Evolutionary conservation across 176 grass and related monocot species (phyloP).

Genomic region (Rhipidocladum racemiflorum): DNA sequence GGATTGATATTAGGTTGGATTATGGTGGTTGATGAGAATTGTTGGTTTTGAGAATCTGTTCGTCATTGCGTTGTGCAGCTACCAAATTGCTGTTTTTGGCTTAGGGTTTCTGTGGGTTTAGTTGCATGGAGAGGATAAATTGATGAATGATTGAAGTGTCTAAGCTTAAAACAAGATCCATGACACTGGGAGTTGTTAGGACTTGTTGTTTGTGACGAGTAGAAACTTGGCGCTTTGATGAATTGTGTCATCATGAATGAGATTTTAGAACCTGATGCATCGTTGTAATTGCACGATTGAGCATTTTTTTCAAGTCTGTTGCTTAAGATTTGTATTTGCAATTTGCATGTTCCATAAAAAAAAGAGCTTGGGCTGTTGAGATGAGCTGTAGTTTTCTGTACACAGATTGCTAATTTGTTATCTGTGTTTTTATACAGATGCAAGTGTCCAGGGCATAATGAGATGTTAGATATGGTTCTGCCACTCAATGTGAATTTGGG

Average conservation of each 20-base stretch:
- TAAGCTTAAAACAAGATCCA: neutral
- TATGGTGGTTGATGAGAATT: neutral
- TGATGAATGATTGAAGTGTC: neutral
- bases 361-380: neutral
- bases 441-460: neutral
- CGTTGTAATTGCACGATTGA: neutral
- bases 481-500: neutral
- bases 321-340: neutral
- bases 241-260: neutral
- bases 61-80: neutral
- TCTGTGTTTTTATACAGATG: neutral
- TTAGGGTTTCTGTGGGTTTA: neutral
- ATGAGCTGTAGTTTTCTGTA: neutral
- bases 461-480: conserved; percentile 3
- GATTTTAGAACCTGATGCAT: neutral
- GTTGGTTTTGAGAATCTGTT: neutral
- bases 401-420: neutral
- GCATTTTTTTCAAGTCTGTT: neutral
- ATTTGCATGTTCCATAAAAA: too few species aligned
- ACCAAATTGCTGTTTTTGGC: neutral
- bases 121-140: neutral
- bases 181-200: neutral
- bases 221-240: neutral
- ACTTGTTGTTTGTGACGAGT: neutral
- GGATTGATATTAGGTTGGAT: neutral